Base-by-base conservation (phyloP, 805 yeast species). In the Cyberlindnera maclurae region DNA sequence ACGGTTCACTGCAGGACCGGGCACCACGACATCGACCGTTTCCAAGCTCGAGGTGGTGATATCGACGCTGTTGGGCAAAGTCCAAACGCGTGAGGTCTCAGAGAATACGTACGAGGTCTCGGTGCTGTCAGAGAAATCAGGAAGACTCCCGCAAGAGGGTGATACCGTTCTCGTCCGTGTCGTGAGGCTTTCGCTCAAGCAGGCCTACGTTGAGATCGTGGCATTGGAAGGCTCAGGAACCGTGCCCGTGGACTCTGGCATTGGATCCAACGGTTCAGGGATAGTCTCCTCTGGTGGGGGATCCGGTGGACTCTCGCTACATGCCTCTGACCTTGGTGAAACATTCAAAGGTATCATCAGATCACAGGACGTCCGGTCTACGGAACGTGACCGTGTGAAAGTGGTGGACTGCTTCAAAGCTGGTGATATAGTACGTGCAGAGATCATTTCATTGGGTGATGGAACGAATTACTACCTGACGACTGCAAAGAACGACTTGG, bases 371-470 rank as follows among this genome's bases (percentile, higher is more conserved):
- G 78, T 93, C 2, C 70, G 97, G 43, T 80, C 90, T 15, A 86
- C 96, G 0, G 96, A 93, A 49, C 70, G 96, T 53, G 98, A 93
- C 56, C 76, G 77, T 52, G 89, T 88, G 26, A 81, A 82, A 52
- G 71, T 90, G 26, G 71, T 76, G 41, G 85, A 85, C 15, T 71
- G 88, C 55, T 93, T 80, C 62, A 74, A 74, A 49, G 97, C 97
- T 0, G 97, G 97, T 12, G 99, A 93, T 60, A 75, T 93, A 37
- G 84, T 93, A 3, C 70, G 95, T 44, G 96, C 96, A 0, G 67
- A 71, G 47, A 80, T 89, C 8, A 52, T 78, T 22, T 85, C 96
- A 0, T 64, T 93, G 26, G 99, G 99, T 39, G 98, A 93, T 60
- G 97, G 97, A 8, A 71, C 82, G 15, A 85, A 86, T 57, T 93